phyloP scores from a whole-genome alignment of 1,284 basidiomycete species.

The Pascua sp. region DNA sequence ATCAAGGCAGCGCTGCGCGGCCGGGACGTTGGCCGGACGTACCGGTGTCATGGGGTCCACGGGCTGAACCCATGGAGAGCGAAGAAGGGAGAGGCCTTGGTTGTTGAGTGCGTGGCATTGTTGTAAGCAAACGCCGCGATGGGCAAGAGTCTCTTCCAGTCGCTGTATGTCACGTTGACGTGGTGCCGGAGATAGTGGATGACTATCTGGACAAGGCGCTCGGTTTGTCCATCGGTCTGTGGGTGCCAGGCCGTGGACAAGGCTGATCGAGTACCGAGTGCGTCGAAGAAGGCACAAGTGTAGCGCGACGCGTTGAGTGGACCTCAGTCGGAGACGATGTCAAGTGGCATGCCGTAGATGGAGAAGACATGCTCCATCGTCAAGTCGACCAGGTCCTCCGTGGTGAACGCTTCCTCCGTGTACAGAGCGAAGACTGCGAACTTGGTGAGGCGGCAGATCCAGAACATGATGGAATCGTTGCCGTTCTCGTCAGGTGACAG shows the following conservation, averaged over 20 bases:
- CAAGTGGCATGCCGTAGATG: no score
- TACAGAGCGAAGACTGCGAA: constrained; percentile 47
- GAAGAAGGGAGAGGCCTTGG: constrained; percentile 50
- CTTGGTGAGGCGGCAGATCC: constrained; percentile 53
- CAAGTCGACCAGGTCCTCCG: not conserved
- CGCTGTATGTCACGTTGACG: constrained; percentile 46
- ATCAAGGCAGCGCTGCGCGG: not conserved
- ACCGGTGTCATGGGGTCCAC: not conserved
- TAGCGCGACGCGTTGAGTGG: no score
- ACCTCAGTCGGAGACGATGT: no score
- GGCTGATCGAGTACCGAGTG: not conserved
- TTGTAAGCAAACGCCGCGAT: constrained; percentile 50
- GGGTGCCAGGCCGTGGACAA: constrained; percentile 31
- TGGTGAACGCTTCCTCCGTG: not conserved
- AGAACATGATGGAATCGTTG: constrained; percentile 50
- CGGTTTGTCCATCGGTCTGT: constrained; percentile 28
- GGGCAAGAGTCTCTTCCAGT: constrained; percentile 43
- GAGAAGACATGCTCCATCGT: not conserved
- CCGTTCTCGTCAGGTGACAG: constrained; percentile 47
- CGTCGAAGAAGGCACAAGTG: no score
- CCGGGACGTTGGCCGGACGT: not conserved
- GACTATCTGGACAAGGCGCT: constrained; percentile 23
- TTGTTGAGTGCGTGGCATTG: constrained; percentile 46
- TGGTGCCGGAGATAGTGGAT: constrained; percentile 29
- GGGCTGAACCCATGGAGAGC: constrained; percentile 47